Evolutionary conservation across 805 yeast genomes (phyloP), one percentile per base, ranked within the genome.

Genomic region (Pichia californica): DNA sequence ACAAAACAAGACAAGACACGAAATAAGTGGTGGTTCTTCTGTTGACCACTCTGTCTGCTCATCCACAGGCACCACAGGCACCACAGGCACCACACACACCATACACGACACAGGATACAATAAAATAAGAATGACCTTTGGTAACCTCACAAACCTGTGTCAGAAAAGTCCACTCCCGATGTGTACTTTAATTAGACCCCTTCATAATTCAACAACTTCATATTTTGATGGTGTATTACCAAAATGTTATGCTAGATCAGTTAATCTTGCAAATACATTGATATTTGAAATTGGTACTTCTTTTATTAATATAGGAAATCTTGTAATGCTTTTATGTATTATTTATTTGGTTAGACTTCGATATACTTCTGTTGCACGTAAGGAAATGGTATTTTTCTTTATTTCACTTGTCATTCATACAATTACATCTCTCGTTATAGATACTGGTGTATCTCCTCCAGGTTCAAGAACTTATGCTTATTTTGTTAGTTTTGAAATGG

Each of bases 351-450:
- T 89, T 35, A 72, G 89, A 58, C 70, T 81, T 46, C 88, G 91
- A 68, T 89, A 86, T 59, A 93, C 99, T 0, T 97, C 98, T 11
- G 89, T 93, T 46, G 98, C 97, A 4, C 73, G 98, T 48, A 71
- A 79, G 11, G 99, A 93, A 58, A 83, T 88, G 80, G 63, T 87
- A 42, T 77, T 75, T 52, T 82, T 85, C 57, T 82, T 80, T 62
- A 79, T 82, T 62, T 55, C 77, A 33, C 71, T 73, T 48, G 67
- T 82, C 27, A 68, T 76, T 1, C 70, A 84, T 50, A 72, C 78
- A 6, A 71, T 84, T 14, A 66, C 81, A 48, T 73, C 89, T 3
- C 68, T 91, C 38, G 74, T 91, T 19, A 94, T 88, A 5, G 96
- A 91, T 57, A 81, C 94, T 51, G 98, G 98, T 16, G 96, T 91